Base-by-base conservation (phyloP, 169 alveolate genomes). In the Cryptosporidium parvum region DNA sequence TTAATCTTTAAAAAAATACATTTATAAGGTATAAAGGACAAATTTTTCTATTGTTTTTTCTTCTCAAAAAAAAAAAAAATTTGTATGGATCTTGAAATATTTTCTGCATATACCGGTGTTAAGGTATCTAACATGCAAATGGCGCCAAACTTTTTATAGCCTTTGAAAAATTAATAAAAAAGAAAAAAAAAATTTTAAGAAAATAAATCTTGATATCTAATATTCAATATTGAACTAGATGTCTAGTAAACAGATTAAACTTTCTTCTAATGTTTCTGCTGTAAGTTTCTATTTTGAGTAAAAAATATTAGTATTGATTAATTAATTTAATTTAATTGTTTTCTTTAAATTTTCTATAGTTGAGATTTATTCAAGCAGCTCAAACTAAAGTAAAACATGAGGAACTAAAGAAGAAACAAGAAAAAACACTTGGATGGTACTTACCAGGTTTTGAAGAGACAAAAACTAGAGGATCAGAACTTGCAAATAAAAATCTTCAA, bases 361-460 rank as follows among this genome's bases (percentile, higher is more conserved):
- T 80, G 75, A 80, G 89, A 29, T 80, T 80, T 39, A 80, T 80
- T 10, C 89, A 80, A 29, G 89, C 75, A n/a, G 89, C 89, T 39
- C 89, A 80, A 29, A 42, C 89, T 8, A 80, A 65, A n/a, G 75
- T 42, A 26, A 80, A 80, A 12, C 89, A 80, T 26, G 75, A 80
- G 44, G 89, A 80, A 26, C 37, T 62, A 21, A 80, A 62, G 37
- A 65, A 59, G 29, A 80, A 59, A 21, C 89, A 80, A 62, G 89
- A 80, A 39, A 70, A 65, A 39, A 62, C 89, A 7, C 37, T 80
- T 1, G 89, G 89, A 16, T 80, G 89, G 89, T 80, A 42, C 26
- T 29, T 80, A 18, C 89, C 89, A 44, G 89, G 89, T 5, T 80
- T 44, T 48, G 89, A 80, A 44, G 68, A 80, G 0, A 42, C 35